Conservation (phyloP, 202 grass and related monocot species). For the Elaeis oleifera region DNA sequence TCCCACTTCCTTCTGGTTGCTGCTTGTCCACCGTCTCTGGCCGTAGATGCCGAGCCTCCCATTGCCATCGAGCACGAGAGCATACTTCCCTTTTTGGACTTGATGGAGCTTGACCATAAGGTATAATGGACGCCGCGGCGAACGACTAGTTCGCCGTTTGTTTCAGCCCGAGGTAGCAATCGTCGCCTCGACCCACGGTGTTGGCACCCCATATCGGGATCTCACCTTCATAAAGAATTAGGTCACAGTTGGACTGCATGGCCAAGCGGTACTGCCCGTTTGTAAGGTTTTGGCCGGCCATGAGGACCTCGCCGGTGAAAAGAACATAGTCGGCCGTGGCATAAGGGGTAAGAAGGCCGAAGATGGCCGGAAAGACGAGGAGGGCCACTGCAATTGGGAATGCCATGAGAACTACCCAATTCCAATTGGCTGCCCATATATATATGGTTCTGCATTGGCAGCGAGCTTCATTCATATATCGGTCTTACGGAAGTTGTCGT, state of each 20-base stretch:
- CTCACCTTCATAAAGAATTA: slow-evolving; percentile 4
- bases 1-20: background rate
- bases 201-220: background rate
- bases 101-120: slow-evolving; percentile 2
- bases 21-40: slow-evolving; percentile 6
- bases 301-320: slow-evolving; percentile 11
- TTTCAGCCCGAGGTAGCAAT: slow-evolving; percentile 9
- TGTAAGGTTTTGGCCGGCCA: slow-evolving; percentile 17
- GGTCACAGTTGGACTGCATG: slow-evolving; percentile 11
- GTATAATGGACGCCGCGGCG: slow-evolving; percentile 5
- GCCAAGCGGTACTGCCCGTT: slow-evolving; percentile 9
- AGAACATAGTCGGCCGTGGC: slow-evolving; percentile 6
- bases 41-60: slow-evolving; percentile 9
- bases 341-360: background rate
- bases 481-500: too few relatives aligned
- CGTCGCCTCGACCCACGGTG: background rate
- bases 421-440: too few relatives aligned
- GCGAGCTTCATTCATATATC: too few relatives aligned
- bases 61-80: slow-evolving; percentile 1
- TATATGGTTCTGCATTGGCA: too few relatives aligned
- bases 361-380: background rate
- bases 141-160: slow-evolving; percentile 1
- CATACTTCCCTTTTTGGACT: slow-evolving; percentile 5
- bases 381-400: background rate
- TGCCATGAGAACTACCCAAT: background rate